Evolutionary conservation across 495 filamentous ascomycete species (phyloP).

Genomic region (Daldinia bambusicola): DNA sequence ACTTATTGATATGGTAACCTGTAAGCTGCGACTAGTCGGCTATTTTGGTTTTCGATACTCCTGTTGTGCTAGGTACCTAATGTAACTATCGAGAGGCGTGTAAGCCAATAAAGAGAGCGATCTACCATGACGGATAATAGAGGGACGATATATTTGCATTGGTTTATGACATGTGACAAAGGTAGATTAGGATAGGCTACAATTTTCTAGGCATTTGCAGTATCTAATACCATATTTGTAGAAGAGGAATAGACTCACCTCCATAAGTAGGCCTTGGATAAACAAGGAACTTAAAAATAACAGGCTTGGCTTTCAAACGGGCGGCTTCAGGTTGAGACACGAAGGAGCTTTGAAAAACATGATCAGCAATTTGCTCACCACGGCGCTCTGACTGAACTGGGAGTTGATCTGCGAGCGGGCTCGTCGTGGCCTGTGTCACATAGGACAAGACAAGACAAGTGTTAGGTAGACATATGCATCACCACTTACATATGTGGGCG

Average conservation of each 20-base stretch:
- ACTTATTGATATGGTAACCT: not conserved
- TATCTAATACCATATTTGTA: no score
- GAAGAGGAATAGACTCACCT: no score
- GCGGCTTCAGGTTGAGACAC: not conserved
- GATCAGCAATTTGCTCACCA: not conserved
- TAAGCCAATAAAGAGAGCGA: no score
- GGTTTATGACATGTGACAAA: not conserved
- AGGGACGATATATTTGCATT: not conserved
- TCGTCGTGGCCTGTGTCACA: not conserved
- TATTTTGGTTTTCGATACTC: slow-evolving; percentile 1
- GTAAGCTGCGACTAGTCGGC: not conserved
- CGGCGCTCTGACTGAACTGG: not conserved
- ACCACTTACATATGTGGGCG: not conserved
- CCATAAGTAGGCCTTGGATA: no score
- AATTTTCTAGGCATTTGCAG: no score
- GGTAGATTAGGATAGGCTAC: not conserved
- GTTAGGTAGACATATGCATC: not conserved
- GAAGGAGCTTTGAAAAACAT: not conserved
- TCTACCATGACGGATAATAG: not conserved
- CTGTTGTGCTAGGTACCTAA: not conserved
- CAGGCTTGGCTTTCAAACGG: no score
- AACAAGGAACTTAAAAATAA: no score
- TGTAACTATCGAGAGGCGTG: not conserved
- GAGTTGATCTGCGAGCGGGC: not conserved
- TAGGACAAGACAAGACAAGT: not conserved